Evolutionary conservation across 176 grass and related monocot species (phyloP).

Genomic region (Oryza nivara): DNA sequence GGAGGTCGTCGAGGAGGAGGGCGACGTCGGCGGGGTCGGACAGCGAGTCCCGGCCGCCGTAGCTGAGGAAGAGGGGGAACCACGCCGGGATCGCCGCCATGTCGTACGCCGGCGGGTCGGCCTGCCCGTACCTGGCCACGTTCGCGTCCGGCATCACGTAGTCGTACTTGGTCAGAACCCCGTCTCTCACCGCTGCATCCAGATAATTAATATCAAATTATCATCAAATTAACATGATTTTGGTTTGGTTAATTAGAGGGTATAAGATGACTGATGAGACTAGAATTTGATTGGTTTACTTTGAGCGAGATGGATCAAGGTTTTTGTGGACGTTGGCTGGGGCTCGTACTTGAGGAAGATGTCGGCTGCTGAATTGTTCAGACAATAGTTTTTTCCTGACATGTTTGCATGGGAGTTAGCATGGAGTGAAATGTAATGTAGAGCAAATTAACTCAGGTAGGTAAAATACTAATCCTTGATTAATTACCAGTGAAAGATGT

Average conservation of each 20-base stretch:
- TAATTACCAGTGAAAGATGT: constrained; percentile 58
- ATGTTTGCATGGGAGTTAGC: neutral
- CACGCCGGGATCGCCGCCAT: constrained; percentile 54
- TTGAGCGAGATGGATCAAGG: constrained; percentile 87
- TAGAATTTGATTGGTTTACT: constrained; percentile 45
- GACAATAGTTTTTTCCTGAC: constrained; percentile 77
- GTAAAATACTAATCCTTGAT: neutral
- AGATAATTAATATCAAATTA: neutral
- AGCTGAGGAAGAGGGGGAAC: constrained; percentile 82
- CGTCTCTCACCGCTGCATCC: constrained; percentile 61
- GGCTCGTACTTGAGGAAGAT: constrained; percentile 85
- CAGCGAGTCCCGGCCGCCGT: constrained; percentile 73
- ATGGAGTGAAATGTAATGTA: neutral
- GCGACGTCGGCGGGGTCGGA: constrained; percentile 62
- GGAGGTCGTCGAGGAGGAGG: constrained; percentile 57
- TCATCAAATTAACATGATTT: neutral
- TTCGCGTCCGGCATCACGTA: constrained; percentile 54
- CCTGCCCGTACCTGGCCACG: constrained; percentile 60
- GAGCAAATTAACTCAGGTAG: neutral
- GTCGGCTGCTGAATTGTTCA: constrained; percentile 71
- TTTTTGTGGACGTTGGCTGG: constrained; percentile 80
- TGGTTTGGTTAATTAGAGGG: neutral
- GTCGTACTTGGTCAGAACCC: constrained; percentile 71
- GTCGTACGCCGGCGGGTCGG: constrained; percentile 57
- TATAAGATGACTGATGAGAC: neutral